Percentiles rank a stretch among this genome's conserved stretches.
Evolutionary conservation across 495 filamentous ascomycete species (phyloP).

Genomic region (Jackrogersella minutella): DNA sequence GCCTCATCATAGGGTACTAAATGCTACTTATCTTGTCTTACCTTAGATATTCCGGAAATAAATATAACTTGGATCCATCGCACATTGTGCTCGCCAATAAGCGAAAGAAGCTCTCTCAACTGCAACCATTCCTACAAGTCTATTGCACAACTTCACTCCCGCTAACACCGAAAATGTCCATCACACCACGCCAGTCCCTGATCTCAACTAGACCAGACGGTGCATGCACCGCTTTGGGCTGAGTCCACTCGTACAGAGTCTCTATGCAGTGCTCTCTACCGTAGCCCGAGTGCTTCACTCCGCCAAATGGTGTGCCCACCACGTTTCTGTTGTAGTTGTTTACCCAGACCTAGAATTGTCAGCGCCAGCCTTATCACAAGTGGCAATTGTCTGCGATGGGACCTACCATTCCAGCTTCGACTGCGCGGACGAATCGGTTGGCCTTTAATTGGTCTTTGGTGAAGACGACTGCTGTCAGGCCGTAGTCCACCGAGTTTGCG

Average conservation of each 20-base stretch:
- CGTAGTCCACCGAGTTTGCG: conserved; percentile 39
- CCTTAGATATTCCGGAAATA: no score
- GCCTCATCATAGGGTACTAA: not conserved
- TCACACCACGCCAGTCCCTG: conserved; percentile 19
- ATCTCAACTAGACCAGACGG: conserved; percentile 6
- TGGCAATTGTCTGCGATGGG: not conserved
- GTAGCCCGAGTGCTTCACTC: conserved; percentile 23
- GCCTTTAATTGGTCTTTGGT: conserved; percentile 27
- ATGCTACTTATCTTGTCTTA: not conserved
- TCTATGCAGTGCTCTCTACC: conserved; percentile 17
- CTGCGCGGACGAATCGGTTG: conserved; percentile 22
- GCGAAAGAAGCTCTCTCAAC: not conserved
- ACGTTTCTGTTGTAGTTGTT: conserved; percentile 21
- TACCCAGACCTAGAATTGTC: conserved; percentile 14
- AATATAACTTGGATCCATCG: conserved; percentile 1
- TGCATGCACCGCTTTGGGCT: conserved; percentile 10
- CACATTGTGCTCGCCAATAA: not conserved
- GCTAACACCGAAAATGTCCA: conserved; percentile 13
- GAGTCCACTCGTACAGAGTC: conserved; percentile 17
- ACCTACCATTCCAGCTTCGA: conserved; percentile 24
- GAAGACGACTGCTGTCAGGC: conserved; percentile 20
- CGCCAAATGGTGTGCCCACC: conserved; percentile 20
- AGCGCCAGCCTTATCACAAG: no score
- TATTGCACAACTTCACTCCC: conserved; percentile 12
- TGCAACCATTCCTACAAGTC: not conserved